Evolutionary conservation across 768 basidiomycete species (phyloP).

Genomic region (Suillus spraguei): DNA sequence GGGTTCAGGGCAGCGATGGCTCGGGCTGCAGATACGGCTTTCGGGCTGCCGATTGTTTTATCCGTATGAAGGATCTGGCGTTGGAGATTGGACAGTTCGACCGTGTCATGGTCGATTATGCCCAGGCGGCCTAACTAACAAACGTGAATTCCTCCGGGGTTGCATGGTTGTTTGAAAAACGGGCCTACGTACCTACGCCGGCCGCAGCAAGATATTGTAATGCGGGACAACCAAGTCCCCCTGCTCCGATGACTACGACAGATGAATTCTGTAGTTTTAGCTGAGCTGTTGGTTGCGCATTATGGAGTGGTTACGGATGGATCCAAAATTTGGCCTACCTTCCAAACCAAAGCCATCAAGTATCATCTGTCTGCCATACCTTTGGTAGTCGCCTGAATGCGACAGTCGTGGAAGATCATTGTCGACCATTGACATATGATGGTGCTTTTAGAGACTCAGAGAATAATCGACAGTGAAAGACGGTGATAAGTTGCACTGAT

Average conservation of each 20-base stretch:
- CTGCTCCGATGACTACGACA: slow-evolving; percentile 90
- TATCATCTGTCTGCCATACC: slow-evolving; percentile 98
- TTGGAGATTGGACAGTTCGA: slow-evolving; percentile 89
- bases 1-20: slow-evolving; percentile 53
- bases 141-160: slow-evolving; percentile 10
- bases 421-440: not conserved
- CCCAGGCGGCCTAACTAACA: slow-evolving; percentile 67
- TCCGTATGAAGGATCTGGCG: slow-evolving; percentile 90
- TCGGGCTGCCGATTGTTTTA: slow-evolving; percentile 68
- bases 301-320: not conserved
- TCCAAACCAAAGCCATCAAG: slow-evolving; percentile 83
- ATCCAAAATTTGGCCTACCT: slow-evolving; percentile 46
- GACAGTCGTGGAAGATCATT: slow-evolving; percentile 29
- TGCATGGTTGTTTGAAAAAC: not conserved
- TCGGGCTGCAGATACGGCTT: slow-evolving; percentile 79
- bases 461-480: not conserved
- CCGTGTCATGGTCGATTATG: slow-evolving; percentile 86
- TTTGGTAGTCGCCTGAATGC: slow-evolving; percentile 69
- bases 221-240: slow-evolving; percentile 94
- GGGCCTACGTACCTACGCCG: slow-evolving; percentile 72
- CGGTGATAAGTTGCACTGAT: not conserved
- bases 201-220: slow-evolving; percentile 92
- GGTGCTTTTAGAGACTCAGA: not conserved
- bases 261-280: slow-evolving; percentile 74
- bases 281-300: slow-evolving; percentile 60